These are phyloP conservation scores for Suillus alpinus DNA, from an alignment of 768 basidiomycete genomes.

Conservation along the genomic window DNA sequence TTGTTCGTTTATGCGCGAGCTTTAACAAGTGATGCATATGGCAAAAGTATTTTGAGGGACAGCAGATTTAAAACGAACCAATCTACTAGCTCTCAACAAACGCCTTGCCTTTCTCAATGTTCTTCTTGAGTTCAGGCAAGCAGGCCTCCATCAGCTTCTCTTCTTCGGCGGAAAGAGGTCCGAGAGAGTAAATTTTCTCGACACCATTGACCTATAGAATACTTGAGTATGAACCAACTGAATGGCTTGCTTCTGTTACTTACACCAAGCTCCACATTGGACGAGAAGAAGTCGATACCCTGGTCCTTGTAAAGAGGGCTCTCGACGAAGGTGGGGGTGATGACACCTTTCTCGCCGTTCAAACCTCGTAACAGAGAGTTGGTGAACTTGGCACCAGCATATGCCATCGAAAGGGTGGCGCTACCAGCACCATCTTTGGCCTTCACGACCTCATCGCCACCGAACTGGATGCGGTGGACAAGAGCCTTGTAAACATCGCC, in stretches of 20 bases:
- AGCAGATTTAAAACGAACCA: background rate
- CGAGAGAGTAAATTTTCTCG: slow-evolving; percentile 87
- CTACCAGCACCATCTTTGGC: slow-evolving; percentile 88
- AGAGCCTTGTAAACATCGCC: slow-evolving; percentile 76
- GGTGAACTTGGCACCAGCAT: slow-evolving; percentile 73
- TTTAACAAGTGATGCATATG: background rate
- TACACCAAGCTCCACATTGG: slow-evolving; percentile 92
- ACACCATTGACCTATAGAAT: slow-evolving; percentile 71
- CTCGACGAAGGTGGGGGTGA: slow-evolving; percentile 86
- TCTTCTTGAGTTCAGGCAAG: slow-evolving; percentile 92
- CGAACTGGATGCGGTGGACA: slow-evolving; percentile 93
- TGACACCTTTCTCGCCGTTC: slow-evolving; percentile 63
- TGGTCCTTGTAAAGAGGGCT: slow-evolving; percentile 80
- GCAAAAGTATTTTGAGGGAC: background rate
- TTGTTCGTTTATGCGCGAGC: background rate
- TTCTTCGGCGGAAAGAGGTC: slow-evolving; percentile 76
- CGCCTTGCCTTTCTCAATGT: slow-evolving; percentile 92
- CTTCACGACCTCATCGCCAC: slow-evolving; percentile 98
- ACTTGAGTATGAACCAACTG: slow-evolving; percentile 6
- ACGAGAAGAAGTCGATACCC: slow-evolving; percentile 94
- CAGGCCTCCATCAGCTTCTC: slow-evolving; percentile 83
- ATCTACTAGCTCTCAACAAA: slow-evolving; percentile 53
- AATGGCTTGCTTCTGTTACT: slow-evolving; percentile 19
- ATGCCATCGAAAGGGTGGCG: slow-evolving; percentile 77
- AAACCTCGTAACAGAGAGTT: slow-evolving; percentile 57